phyloP scores from a whole-genome alignment of 1,284 basidiomycete species.

The Ustilago lituana region DNA sequence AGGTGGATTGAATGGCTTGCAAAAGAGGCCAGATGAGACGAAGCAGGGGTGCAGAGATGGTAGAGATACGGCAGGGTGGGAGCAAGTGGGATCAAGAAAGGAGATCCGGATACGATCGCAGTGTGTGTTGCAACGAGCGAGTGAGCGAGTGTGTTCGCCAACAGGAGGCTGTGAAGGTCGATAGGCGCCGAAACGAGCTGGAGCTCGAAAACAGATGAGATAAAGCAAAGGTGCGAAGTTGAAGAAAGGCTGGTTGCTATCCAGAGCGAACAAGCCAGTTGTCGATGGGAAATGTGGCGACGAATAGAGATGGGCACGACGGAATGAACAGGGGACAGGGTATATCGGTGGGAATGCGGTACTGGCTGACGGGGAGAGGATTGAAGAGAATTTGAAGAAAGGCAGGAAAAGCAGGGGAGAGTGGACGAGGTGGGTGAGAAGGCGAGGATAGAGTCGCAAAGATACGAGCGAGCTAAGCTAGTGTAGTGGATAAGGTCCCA shows the following conservation, averaged over 20 bases:
- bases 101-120: no score
- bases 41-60: constrained; percentile 1
- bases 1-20: constrained; percentile 1
- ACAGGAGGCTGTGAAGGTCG: background rate
- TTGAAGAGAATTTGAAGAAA: no score
- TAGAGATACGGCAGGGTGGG: no score
- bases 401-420: background rate
- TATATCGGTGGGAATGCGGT: no score
- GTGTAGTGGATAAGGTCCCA: no score
- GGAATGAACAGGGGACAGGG: no score
- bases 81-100: no score
- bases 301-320: no score
- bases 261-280: constrained; percentile 1
- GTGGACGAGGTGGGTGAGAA: background rate
- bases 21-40: background rate
- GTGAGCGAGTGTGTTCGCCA: background rate
- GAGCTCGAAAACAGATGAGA: no score
- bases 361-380: no score
- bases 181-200: background rate
- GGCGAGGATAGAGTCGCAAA: background rate
- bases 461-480: background rate
- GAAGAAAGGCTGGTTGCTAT: background rate
- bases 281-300: background rate
- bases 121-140: no score
- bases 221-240: no score